A percentile compares a stretch with the other conserved stretches of the same genome.
These are phyloP conservation scores for Chrysoporthe austroafricana DNA, from an alignment of 2,329 filamentous ascomycete species.

Conservation along the genomic window DNA sequence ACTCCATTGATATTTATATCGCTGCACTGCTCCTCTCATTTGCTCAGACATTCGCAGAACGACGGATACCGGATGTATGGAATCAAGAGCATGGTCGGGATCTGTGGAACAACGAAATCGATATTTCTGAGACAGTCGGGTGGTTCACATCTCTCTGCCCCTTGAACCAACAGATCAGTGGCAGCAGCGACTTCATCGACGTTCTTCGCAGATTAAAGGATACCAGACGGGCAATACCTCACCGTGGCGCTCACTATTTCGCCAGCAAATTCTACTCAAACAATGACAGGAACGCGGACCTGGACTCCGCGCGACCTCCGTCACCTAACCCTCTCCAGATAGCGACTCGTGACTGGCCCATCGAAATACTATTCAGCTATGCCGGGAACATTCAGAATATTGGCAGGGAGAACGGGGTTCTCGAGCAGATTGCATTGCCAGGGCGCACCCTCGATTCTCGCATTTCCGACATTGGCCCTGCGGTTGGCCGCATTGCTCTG, in stretches of 20 bases:
- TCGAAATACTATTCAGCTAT: constrained; percentile 64
- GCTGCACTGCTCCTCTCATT: constrained; percentile 60
- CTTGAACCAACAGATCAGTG: constrained; percentile 48
- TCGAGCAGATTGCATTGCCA: constrained; percentile 51
- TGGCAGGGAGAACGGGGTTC: constrained; percentile 51
- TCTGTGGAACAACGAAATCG: constrained; percentile 48
- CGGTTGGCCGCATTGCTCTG: constrained; percentile 52
- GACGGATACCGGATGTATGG: constrained; percentile 56
- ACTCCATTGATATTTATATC: constrained; percentile 57
- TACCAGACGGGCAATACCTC: constrained; percentile 43
- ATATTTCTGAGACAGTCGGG: constrained; percentile 61
- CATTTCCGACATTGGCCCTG: constrained; percentile 49
- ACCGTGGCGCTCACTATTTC: constrained; percentile 37
- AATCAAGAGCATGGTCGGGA: constrained; percentile 56
- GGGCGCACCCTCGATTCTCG: constrained; percentile 43
- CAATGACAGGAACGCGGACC: constrained; percentile 30
- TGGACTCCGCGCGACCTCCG: constrained; percentile 1
- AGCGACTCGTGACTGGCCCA: constrained; percentile 46
- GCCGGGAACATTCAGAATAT: constrained; percentile 54
- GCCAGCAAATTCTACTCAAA: constrained; percentile 42
- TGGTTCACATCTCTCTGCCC: constrained; percentile 65
- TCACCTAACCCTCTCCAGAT: constrained; percentile 25
- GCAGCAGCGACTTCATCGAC: constrained; percentile 53
- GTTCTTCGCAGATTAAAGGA: constrained; percentile 60
- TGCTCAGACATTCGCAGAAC: constrained; percentile 56